A percentile compares a stretch with the other conserved stretches of the same genome.
Evolutionary conservation across 306 rosid genomes (phyloP).

Genomic region (Lotus japonicus): DNA sequence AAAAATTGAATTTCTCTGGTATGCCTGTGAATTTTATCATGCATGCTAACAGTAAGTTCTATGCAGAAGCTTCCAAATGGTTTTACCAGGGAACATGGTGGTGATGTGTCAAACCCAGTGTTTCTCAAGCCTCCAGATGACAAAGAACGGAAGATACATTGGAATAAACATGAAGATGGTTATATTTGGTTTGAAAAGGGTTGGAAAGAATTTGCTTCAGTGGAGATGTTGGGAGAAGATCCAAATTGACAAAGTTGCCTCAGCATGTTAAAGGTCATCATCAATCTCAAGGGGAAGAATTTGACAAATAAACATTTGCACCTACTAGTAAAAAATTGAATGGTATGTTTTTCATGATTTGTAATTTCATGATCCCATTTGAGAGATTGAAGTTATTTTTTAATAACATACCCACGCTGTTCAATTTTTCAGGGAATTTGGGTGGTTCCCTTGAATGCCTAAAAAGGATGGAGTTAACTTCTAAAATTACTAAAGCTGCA

Average conservation of each 20-base stretch:
- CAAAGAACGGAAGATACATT: conserved; percentile 15
- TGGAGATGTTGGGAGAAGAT: background rate
- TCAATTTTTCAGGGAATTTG: background rate
- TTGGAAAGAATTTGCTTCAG: conserved; percentile 10
- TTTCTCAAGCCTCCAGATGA: conserved; percentile 26
- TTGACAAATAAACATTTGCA: too few species aligned
- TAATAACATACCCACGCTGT: background rate
- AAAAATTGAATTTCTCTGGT: too few species aligned
- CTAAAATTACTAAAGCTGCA: too few species aligned
- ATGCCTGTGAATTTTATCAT: background rate
- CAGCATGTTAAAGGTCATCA: background rate
- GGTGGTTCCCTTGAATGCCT: background rate
- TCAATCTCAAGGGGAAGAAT: background rate
- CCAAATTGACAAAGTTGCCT: background rate
- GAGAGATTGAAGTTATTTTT: background rate
- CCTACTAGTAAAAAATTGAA: too few species aligned
- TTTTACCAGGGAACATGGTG: conserved; percentile 10
- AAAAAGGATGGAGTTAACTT: background rate
- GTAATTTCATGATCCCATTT: background rate
- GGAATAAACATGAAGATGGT: background rate
- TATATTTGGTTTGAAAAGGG: conserved; percentile 8
- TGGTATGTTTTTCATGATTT: background rate
- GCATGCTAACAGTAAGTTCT: background rate
- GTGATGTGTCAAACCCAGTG: background rate
- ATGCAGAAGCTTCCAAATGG: conserved; percentile 15